phyloP scores from a whole-genome alignment of 495 filamentous ascomycete genomes.

The Talaromyces thailandensis region DNA sequence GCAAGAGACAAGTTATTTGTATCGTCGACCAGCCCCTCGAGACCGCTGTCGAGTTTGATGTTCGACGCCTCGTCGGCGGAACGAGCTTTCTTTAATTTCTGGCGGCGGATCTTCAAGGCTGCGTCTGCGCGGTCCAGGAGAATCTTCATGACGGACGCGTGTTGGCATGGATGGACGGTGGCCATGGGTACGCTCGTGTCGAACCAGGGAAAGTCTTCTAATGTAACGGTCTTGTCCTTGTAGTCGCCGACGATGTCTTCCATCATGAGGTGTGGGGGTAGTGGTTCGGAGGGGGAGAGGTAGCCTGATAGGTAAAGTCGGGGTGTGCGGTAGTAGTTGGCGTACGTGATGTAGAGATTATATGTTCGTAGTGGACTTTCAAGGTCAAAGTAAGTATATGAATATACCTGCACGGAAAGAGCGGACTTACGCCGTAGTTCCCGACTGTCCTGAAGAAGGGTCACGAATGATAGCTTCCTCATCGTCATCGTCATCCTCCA shows the following conservation, averaged over 20 bases:
- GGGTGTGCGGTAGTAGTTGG: constrained; percentile 92
- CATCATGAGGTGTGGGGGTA: constrained; percentile 89
- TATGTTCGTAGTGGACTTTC: constrained; percentile 79
- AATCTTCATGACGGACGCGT: constrained; percentile 96
- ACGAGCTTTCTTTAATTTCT: constrained; percentile 56
- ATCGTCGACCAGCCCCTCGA: constrained; percentile 58
- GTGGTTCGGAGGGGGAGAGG: constrained; percentile 67
- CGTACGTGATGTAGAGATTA: constrained; percentile 95
- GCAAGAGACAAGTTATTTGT: constrained; percentile 37
- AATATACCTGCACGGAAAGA: not conserved
- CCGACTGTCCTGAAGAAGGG: constrained; percentile 39
- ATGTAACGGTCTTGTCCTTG: constrained; percentile 97
- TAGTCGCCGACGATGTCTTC: constrained; percentile 99
- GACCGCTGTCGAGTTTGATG: constrained; percentile 46
- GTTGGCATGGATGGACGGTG: constrained; percentile 86
- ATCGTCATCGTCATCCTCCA: constrained; percentile 96
- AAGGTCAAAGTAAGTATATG: not conserved
- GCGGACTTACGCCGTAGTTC: constrained; percentile 57
- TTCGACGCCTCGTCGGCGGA: constrained; percentile 44
- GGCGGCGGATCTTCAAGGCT: constrained; percentile 77
- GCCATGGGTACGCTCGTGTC: constrained; percentile 83
- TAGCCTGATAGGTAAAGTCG: constrained; percentile 95
- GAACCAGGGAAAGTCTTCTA: constrained; percentile 95
- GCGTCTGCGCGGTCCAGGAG: constrained; percentile 92
- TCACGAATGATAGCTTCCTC: constrained; percentile 95